These are phyloP conservation scores for Cornus controversa DNA, from an alignment of 148 eudicot species.

Conservation along the genomic window DNA sequence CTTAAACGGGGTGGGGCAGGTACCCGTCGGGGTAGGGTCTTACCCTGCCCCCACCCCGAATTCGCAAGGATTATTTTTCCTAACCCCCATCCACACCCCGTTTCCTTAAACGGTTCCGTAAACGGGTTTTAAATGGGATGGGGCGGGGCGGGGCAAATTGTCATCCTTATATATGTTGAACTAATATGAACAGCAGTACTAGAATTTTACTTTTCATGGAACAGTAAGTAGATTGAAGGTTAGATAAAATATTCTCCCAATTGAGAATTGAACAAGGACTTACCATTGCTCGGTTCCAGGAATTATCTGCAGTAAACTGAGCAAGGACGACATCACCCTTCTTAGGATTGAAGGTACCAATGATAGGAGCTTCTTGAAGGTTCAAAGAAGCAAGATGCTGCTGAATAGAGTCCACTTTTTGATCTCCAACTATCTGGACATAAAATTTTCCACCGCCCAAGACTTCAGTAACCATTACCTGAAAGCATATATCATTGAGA, in stretches of 20 bases:
- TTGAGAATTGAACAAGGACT: conserved; percentile 6
- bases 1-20: too few species aligned
- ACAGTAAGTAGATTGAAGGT: background rate
- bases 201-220: background rate
- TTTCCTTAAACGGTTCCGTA: too few species aligned
- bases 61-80: too few species aligned
- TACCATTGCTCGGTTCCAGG: conserved; percentile 98
- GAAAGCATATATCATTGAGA: conserved; percentile 7
- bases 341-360: conserved; percentile 80
- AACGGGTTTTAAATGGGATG: too few species aligned
- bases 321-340: conserved; percentile 90
- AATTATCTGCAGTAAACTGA: conserved; percentile 79
- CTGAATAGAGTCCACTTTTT: conserved; percentile 68
- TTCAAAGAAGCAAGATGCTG: conserved; percentile 76
- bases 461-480: conserved; percentile 86
- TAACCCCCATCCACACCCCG: too few species aligned
- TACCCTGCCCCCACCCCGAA: too few species aligned
- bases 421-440: conserved; percentile 73
- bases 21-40: too few species aligned
- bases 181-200: background rate
- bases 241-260: background rate
- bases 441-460: conserved; percentile 88
- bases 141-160: too few species aligned
- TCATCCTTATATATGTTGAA: conserved; percentile 21
- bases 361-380: conserved; percentile 65